Percentiles rank a stretch among this genome's conserved stretches.
Evolutionary conservation across 23 red algal genomes (phyloP).

Genomic region (Chondrus crispus): DNA sequence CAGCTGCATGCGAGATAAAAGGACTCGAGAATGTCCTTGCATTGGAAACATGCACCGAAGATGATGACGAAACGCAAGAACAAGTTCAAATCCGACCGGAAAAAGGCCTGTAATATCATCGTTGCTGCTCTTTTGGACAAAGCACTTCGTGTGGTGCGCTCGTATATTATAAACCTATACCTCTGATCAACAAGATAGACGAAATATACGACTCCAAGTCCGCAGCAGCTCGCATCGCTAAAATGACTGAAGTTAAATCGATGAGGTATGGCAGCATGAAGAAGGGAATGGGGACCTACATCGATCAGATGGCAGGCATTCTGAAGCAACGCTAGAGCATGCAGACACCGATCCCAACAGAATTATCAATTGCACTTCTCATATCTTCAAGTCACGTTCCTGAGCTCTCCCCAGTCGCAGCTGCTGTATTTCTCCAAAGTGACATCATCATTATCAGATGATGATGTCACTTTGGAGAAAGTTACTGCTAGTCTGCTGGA

Average conservation of each 20-base stretch:
- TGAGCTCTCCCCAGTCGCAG: neutral
- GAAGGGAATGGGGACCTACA: neutral
- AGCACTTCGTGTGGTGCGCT: slow-evolving; percentile 2
- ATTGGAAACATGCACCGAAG: neutral
- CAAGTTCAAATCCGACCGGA: neutral
- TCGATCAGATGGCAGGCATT: slow-evolving; percentile 12
- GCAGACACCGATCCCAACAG: neutral
- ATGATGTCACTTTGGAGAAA: neutral
- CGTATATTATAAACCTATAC: neutral
- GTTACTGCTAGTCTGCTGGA: neutral
- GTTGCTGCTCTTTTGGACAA: neutral
- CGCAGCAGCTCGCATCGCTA: neutral
- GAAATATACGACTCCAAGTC: neutral
- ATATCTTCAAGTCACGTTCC: neutral
- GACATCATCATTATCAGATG: neutral
- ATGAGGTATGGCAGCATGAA: slow-evolving; percentile 6
- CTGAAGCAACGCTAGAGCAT: neutral
- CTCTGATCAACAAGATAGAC: neutral
- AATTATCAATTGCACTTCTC: slow-evolving; percentile 14
- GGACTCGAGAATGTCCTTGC: neutral
- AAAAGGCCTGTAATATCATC: slow-evolving; percentile 4
- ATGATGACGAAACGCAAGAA: neutral
- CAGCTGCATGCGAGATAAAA: slow-evolving; percentile 14
- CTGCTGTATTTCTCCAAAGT: too few relatives aligned
- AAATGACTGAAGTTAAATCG: slow-evolving; percentile 1